Evolutionary conservation across 2,329 filamentous ascomycete genomes (phyloP), one percentile per base, ranked within the genome.

Genomic region (Sporothrix protearum): DNA sequence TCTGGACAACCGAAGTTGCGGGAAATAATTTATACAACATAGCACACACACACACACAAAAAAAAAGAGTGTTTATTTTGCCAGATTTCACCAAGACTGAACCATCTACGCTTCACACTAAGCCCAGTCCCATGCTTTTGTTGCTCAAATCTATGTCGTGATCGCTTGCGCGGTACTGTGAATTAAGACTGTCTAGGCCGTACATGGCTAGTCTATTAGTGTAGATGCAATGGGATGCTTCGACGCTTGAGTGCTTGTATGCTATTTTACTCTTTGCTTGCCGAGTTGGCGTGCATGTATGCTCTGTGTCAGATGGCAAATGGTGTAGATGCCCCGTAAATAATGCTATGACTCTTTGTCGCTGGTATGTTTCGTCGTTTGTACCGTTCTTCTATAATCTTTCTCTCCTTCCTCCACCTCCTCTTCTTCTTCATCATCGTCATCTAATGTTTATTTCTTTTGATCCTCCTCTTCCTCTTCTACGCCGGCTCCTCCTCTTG

Each of bases 221-320:
- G 36, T 45, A 45, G 59, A 5, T 61, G 12, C 14, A 28, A 28
- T 28, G 10, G 55, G 9, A 64, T 45, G 59, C 36, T 63, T 9
- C 6, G 22, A 25, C 42, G 28, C 28, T 42, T 42, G 33, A 25
- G 25, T 59, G 55, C 28, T 39, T 33, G 49, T 51, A 22, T 47
- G 42, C 42, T 47, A 19, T 47, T 47, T 47, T 19, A 3, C 1
- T 47, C 42, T 47, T 47, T 47, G 42, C 42, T 47, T 47, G 42
- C 14, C 42, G 4, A 16, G 14, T 47, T 19, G 10, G 7, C 39
- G 2, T 53, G 51, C 9, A 12, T 59, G 28, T 59, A n/a, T 33
- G 53, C 53, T 59, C 53, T 59, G 51, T 55, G 51, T 55, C 53
- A 19, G 53, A 19, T 57, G 53, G 53, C 53, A n/a, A 47, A 47